Base-by-base conservation (phyloP, 1,284 basidiomycete species). In the Agaricales sp. region DNA sequence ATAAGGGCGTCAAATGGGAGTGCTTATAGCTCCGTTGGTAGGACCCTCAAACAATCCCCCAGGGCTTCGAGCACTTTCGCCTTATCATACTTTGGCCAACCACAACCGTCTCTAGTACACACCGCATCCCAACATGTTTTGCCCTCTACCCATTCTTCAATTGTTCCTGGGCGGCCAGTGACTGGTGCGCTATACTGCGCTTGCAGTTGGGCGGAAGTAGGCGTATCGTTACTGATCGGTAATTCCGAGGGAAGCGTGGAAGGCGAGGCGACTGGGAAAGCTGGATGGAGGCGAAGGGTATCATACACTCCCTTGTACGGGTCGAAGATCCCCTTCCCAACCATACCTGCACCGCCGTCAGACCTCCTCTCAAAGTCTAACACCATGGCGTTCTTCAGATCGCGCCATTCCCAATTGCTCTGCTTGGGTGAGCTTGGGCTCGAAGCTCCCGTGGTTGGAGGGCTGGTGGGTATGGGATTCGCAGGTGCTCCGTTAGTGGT, bases 111-210 rank as follows among this genome's bases (percentile, higher is more conserved):
- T 20, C 13, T 20, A 6, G 39, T 16, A 41, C 39, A 41, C 39
- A 20, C 39, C 13, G 39, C 39, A n/a, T n/a, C 39, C 39, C 39
- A 41, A 41, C 39, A 41, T 16, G 19, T 41, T 16, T 41, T 41
- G 8, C 39, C 39, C 39, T 41, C 39, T 11, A 20, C 16, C 39
- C 39, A 41, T 8, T 41, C 39, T n/a, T 41, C 39, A n/a, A 41
- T n/a, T 8, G 8, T 16, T 16, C 39, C 39, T 18, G 39, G n/a
- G 6, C 39, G 39, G 8, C 16, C 16, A 16, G 6, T 30, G 6
- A 30, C 26, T 14, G 14, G 14, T 14, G 39, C 39, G 39, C n/a
- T 8, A 41, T 4, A n/a, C 13, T 35, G 30, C n/a, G n/a, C 30
- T n/a, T n/a, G 8, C 11, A 35, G 30, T 35, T 35, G 30, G 8